These are phyloP conservation scores for Botrytis galanthina DNA, from an alignment of 2,329 filamentous ascomycete genomes.

Conservation along the genomic window DNA sequence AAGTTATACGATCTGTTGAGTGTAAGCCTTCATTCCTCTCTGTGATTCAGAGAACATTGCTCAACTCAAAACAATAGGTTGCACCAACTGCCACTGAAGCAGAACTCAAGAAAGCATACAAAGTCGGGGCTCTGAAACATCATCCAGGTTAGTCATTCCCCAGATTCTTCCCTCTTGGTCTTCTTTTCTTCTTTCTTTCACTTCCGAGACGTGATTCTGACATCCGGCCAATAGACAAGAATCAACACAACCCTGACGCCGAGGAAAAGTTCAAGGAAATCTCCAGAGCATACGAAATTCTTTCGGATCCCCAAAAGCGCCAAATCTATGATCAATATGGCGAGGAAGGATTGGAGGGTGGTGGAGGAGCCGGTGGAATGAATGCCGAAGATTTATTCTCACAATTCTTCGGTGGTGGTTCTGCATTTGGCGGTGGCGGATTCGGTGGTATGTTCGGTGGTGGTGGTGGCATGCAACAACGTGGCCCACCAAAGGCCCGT, in stretches of 20 bases:
- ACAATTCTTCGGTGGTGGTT: conserved; percentile 84
- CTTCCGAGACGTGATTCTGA: not conserved
- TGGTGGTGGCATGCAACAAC: conserved; percentile 66
- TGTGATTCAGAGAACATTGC: conserved; percentile 20
- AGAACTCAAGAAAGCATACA: conserved; percentile 90
- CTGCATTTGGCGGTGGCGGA: conserved; percentile 64
- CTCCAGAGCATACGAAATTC: conserved; percentile 91
- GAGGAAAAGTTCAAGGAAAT: conserved; percentile 99
- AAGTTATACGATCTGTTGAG: conserved; percentile 77
- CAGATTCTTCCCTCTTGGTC: conserved; percentile 8
- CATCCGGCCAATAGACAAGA: conserved; percentile 69
- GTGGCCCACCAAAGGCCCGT: conserved; percentile 81
- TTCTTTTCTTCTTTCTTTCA: conserved; percentile 9
- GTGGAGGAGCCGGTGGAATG: conserved; percentile 77
- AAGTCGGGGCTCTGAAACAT: conserved; percentile 76
- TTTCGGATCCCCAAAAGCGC: conserved; percentile 90
- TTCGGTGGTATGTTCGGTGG: conserved; percentile 73
- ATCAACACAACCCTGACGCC: conserved; percentile 85
- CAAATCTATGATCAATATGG: conserved; percentile 95
- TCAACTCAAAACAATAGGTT: conserved; percentile 56
- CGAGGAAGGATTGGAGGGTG: conserved; percentile 92
- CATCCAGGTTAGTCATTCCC: conserved; percentile 67
- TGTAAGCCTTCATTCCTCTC: conserved; percentile 49
- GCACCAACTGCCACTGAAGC: conserved; percentile 74
- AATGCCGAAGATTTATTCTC: conserved; percentile 94